A percentile compares a stretch with the other conserved stretches of the same genome.
Evolutionary conservation across 768 basidiomycete species (phyloP).

Genomic region (Lanmaoa pseudosensibilis): DNA sequence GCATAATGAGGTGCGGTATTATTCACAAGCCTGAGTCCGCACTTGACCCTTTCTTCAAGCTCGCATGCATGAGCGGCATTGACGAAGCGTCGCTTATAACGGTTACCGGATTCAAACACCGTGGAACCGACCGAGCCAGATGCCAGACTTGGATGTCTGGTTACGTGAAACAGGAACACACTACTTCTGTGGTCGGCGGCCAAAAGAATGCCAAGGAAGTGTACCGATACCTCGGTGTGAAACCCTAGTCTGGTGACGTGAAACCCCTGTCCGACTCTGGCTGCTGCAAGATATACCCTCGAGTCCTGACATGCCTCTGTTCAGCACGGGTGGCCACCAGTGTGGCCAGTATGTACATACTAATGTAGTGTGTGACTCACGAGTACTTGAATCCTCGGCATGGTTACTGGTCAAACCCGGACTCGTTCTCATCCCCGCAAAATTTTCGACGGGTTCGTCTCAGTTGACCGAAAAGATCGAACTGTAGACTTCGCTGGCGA

Average conservation of each 20-base stretch:
- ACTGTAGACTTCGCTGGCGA: not conserved
- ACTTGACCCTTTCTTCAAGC: not conserved
- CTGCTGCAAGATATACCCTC: too few species aligned
- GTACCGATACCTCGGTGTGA: not conserved
- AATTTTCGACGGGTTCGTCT: not conserved
- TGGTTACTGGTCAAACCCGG: too few species aligned
- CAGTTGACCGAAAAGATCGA: not conserved
- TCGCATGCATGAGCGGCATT: not conserved
- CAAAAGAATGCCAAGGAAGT: not conserved
- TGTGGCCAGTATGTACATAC: too few species aligned
- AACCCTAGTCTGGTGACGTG: too few species aligned
- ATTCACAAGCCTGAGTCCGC: not conserved
- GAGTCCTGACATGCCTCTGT: too few species aligned
- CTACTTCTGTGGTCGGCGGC: not conserved
- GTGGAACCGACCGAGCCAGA: too few species aligned
- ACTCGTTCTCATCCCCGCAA: too few species aligned
- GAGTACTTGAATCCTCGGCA: too few species aligned
- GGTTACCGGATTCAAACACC: not conserved
- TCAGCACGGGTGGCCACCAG: too few species aligned
- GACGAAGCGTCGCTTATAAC: not conserved
- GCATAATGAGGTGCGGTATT: not conserved
- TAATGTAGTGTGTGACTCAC: too few species aligned
- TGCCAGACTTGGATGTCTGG: not conserved
- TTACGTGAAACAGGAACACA: not conserved
- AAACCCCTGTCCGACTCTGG: too few species aligned